Conservation (phyloP, 768 basidiomycete species). For the Rhodocollybia butyracea region DNA sequence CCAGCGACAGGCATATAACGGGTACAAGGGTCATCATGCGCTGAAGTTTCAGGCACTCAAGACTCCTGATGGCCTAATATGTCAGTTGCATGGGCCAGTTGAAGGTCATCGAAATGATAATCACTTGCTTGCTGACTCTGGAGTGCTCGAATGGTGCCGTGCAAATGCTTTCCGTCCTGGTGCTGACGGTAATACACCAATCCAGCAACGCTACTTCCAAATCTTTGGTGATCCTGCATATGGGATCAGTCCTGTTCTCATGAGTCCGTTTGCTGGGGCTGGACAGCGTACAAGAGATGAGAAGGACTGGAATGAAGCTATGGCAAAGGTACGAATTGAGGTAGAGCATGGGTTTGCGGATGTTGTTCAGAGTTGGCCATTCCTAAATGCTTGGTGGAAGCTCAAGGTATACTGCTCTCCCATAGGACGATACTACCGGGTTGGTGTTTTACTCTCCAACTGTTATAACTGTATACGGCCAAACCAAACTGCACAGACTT, state of each 20-base stretch:
- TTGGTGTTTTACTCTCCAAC: constrained; percentile 17
- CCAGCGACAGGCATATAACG: constrained; percentile 19
- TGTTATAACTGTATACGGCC: constrained; percentile 12
- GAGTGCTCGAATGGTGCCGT: neutral
- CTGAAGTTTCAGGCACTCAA: constrained; percentile 19
- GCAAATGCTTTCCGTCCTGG: neutral
- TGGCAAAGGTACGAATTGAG: constrained; percentile 12
- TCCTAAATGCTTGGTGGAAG: constrained; percentile 14
- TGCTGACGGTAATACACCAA: neutral
- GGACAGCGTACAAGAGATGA: constrained; percentile 10
- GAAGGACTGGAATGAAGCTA: constrained; percentile 14
- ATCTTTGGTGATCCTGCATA: constrained; percentile 26
- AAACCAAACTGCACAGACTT: too few relatives aligned
- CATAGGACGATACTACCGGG: constrained; percentile 18
- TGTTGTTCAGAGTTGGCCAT: constrained; percentile 12
- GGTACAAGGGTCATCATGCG: constrained; percentile 20
- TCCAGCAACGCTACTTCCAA: constrained; percentile 13
- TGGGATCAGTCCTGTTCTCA: constrained; percentile 13
- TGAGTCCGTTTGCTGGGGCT: constrained; percentile 19
- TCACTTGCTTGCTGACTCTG: constrained; percentile 8
- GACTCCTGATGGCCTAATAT: constrained; percentile 19
- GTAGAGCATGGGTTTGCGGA: constrained; percentile 19
- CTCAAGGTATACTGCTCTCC: constrained; percentile 12
- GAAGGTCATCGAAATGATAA: constrained; percentile 18
- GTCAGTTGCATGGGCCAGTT: constrained; percentile 18